phyloP scores from a whole-genome alignment of 225 moss, liverwort and hornwort genomes.

The Bryum argenteum region DNA sequence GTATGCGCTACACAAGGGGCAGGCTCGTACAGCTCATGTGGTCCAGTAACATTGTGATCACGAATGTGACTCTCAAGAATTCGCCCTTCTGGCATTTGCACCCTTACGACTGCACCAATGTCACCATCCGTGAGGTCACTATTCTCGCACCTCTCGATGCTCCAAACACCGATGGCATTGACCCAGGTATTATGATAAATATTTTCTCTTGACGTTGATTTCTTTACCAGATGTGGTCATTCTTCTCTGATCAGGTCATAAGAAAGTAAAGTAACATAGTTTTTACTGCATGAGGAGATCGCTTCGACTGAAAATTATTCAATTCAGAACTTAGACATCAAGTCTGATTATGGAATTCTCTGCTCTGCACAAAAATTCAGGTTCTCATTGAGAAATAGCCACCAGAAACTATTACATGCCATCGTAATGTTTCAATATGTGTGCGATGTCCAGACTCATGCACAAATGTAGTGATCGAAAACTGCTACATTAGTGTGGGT shows the following conservation, averaged over 20 bases:
- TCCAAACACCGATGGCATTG: conserved; percentile 94
- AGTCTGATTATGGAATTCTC: neutral
- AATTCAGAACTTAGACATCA: neutral
- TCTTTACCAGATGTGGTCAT: neutral
- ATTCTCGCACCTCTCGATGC: conserved; percentile 81
- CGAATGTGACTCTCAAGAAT: conserved; percentile 56
- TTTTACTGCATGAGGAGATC: conserved; percentile 11
- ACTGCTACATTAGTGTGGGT: conserved; percentile 85
- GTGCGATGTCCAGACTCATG: conserved; percentile 67
- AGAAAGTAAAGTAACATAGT: neutral
- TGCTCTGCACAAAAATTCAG: neutral
- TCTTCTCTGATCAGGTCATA: neutral
- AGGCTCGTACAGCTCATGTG: conserved; percentile 64
- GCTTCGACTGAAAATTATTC: no score
- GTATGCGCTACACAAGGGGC: conserved; percentile 54
- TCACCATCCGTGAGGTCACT: conserved; percentile 67
- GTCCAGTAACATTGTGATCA: conserved; percentile 55
- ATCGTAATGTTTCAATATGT: conserved; percentile 1
- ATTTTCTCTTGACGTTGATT: neutral
- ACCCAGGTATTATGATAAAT: conserved; percentile 59
- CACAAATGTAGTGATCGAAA: conserved; percentile 71
- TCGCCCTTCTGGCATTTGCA: conserved; percentile 78
- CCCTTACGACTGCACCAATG: conserved; percentile 71
- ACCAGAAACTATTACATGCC: neutral
- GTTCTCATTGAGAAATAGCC: neutral